These are phyloP conservation scores for Boletus rubescentipes DNA, from an alignment of 768 basidiomycete genomes.

Conservation along the genomic window DNA sequence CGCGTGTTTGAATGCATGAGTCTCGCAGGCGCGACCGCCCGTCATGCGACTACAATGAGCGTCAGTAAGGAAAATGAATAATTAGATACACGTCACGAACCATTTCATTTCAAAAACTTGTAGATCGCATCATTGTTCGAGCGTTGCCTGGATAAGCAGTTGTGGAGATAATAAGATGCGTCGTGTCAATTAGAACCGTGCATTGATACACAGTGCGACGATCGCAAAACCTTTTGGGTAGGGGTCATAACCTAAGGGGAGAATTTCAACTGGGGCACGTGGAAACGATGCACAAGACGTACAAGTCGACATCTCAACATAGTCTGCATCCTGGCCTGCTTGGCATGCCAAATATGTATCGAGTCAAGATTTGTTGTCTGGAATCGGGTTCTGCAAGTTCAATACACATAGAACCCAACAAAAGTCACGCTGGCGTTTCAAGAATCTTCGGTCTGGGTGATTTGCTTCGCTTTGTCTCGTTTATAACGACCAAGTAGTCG, in stretches of 20 bases:
- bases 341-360: constrained; percentile 98
- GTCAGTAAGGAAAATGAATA: constrained; percentile 1
- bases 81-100: constrained; percentile 33
- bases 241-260: constrained; percentile 68
- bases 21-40: constrained; percentile 67
- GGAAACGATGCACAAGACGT: neutral
- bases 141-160: constrained; percentile 46
- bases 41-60: constrained; percentile 49
- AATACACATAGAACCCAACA: neutral
- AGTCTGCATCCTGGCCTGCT: constrained; percentile 92
- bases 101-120: constrained; percentile 63
- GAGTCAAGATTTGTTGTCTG: constrained; percentile 89
- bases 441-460: constrained; percentile 58
- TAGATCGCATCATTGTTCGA: constrained; percentile 63
- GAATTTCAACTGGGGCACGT: neutral
- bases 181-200: constrained; percentile 89
- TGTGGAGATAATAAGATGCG: constrained; percentile 75
- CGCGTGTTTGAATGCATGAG: constrained; percentile 59
- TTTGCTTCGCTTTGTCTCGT: constrained; percentile 58
- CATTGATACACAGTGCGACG: constrained; percentile 85
- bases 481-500: constrained; percentile 50
- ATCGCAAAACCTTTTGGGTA: constrained; percentile 88
- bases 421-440: constrained; percentile 69
- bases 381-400: neutral
- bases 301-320: constrained; percentile 92